Evolutionary conservation across 345 rosid species (phyloP).

Genomic region (Syzygium grande): DNA sequence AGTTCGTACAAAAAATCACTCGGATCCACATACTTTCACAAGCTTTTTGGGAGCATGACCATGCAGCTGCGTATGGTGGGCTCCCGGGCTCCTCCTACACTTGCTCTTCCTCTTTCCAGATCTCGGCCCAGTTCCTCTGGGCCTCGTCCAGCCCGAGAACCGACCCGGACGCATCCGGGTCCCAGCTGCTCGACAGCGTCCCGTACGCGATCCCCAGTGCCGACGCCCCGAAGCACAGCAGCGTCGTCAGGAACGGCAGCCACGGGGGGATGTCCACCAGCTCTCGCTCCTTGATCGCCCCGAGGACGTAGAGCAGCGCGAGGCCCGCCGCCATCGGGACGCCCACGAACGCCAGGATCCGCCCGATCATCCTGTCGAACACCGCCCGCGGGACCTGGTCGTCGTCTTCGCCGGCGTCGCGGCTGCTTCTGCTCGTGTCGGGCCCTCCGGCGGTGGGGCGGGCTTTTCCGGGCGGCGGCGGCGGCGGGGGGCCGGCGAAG

Average conservation of each 20-base stretch:
- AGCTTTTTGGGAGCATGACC: background rate
- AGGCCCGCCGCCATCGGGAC: constrained; percentile 11
- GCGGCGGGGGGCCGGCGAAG: background rate
- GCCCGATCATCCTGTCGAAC: constrained; percentile 4
- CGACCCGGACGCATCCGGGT: constrained; percentile 49
- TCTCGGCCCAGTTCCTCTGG: constrained; percentile 64
- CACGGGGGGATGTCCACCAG: constrained; percentile 58
- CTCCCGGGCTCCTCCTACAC: background rate
- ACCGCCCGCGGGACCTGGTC: constrained; percentile 11
- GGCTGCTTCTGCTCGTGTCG: background rate
- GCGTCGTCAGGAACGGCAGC: constrained; percentile 41
- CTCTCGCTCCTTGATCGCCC: constrained; percentile 24
- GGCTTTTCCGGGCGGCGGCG: background rate
- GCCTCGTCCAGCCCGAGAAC: constrained; percentile 61
- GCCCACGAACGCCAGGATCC: constrained; percentile 11
- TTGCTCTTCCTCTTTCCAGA: constrained; percentile 60
- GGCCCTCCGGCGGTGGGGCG: background rate
- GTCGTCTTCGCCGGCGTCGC: background rate
- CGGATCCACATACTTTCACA: background rate
- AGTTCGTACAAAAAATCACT: background rate
- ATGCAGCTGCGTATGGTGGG: background rate
- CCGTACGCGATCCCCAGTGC: constrained; percentile 75
- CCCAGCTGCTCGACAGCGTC: constrained; percentile 64
- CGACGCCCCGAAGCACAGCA: constrained; percentile 56
- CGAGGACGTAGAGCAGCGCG: constrained; percentile 3